phyloP scores from a whole-genome alignment of 1,284 basidiomycete genomes.

The Fistulina hepatica region DNA sequence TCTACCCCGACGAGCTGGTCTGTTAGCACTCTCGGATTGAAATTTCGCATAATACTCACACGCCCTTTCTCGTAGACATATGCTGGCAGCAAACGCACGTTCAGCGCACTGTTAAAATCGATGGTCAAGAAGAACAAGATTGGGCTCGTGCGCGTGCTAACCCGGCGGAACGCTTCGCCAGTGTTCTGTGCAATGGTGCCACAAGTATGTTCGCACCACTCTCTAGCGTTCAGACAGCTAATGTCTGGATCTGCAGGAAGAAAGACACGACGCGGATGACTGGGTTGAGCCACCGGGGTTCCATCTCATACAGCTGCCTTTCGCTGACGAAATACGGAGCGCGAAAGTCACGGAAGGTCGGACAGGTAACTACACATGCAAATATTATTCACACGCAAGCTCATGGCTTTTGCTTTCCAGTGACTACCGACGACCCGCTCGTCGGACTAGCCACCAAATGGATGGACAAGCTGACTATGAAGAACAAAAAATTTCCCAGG shows the following conservation, averaged over 20 bases:
- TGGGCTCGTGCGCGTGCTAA: conserved; percentile 65
- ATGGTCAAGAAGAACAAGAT: conserved; percentile 79
- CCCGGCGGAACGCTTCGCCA: conserved; percentile 66
- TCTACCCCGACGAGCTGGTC: conserved; percentile 88
- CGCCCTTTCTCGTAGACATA: conserved; percentile 44
- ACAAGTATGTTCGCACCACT: conserved; percentile 40
- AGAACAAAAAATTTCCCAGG: conserved; percentile 70
- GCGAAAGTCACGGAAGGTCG: conserved; percentile 50
- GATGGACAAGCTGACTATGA: conserved; percentile 72
- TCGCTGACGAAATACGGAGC: conserved; percentile 85
- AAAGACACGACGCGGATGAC: conserved; percentile 55
- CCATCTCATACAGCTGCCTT: conserved; percentile 86
- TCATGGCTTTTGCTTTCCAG: too few relatives aligned
- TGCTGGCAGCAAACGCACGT: conserved; percentile 85
- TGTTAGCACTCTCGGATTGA: conserved; percentile 15
- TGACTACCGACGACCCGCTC: conserved; percentile 3
- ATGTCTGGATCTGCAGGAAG: conserved; percentile 47
- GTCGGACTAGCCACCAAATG: conserved; percentile 55
- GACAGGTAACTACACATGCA: conserved; percentile 33
- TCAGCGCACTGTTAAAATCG: conserved; percentile 77
- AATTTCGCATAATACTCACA: neutral
- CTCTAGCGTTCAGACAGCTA: conserved; percentile 3
- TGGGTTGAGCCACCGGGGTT: conserved; percentile 85
- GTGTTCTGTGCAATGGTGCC: conserved; percentile 81
- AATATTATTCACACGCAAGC: too few relatives aligned